A percentile compares a stretch with the other conserved stretches of the same genome.
Evolutionary conservation across 371 early-diverging fungal genomes (phyloP).

Genomic region (Mortierella sp.): DNA sequence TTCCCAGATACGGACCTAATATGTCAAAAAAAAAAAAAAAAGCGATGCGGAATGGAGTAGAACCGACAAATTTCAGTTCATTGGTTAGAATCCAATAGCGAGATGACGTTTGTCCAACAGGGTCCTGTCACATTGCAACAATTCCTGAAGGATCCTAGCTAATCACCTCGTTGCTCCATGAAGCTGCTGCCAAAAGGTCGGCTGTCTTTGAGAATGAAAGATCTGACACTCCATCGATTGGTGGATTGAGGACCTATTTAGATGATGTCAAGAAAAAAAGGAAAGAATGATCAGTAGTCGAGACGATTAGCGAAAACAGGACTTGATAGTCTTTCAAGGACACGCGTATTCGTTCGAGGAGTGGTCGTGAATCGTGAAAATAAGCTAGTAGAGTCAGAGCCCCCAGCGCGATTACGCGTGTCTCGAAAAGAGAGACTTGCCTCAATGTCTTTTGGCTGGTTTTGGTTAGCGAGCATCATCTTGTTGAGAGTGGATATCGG

Average conservation of each 20-base stretch:
- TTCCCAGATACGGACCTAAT: conserved; percentile 92
- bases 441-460: conserved; percentile 47
- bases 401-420: too few relatives aligned
- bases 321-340: not conserved
- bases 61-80: not conserved
- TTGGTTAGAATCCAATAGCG: not conserved
- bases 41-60: not conserved
- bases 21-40: not conserved
- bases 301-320: not conserved
- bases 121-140: not conserved
- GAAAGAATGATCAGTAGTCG: not conserved
- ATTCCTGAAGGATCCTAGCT: too few relatives aligned
- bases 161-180: conserved; percentile 93
- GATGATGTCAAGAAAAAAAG: not conserved
- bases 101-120: not conserved
- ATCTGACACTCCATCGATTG: conserved; percentile 85
- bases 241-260: conserved; percentile 71
- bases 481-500: not conserved
- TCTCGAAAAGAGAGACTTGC: conserved; percentile 3
- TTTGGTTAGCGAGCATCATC: conserved; percentile 50
- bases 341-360: too few relatives aligned
- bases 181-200: conserved; percentile 86
- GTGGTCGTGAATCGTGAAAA: too few relatives aligned
- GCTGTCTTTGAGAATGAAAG: conserved; percentile 83
- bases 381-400: too few relatives aligned